Base-by-base conservation (phyloP, 805 yeast species). In the Suhomyces tanzawaensis region DNA sequence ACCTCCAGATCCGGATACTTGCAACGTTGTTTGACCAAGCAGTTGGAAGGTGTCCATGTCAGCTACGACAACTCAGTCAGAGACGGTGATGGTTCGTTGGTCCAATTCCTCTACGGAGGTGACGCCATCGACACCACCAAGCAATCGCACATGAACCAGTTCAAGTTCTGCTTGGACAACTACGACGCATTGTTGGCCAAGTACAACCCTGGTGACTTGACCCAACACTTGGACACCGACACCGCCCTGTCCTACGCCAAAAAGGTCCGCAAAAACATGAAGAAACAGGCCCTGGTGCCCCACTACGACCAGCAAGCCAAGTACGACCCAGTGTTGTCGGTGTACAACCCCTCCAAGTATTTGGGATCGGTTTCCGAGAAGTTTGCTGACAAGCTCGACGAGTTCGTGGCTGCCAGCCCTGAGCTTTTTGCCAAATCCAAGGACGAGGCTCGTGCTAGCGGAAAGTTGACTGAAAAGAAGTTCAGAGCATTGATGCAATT, bases 11-110 rank as follows among this genome's bases (percentile, higher is more conserved):
- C 98, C 43, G 99, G 99, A 59, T 93, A 93, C 68, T 76, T 93
- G 64, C 99, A 93, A 71, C 82, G 99, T 71, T 95, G 99, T 78
- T 77, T 93, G 67, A 93, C 96, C 42, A 93, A 93, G 66, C 99
- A 93, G 69, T 74, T 93, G 47, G 99, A 93, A 66, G 99, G 99
- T 72, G 95, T 93, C 19, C 95, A 86, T 52, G 83, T 88, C 26
- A 78, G 88, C 29, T 93, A 93, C 60, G 99, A 93, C 68, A 90
- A 90, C 71, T 78, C 95, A 39, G 95, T 93, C 16, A 81, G 99
- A 67, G 96, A 95, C 61, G 83, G 85, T 40, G 99, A 93, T 64
- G 99, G 99, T 41, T 74, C 95, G 4, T 72, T 93, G 64, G 73
- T 95, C 41, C 98, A 90, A 71, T 90, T 93, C 77, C 69, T 93